phyloP scores from a whole-genome alignment of 2,329 filamentous ascomycete genomes.

The Exutisphaerella laricina region DNA sequence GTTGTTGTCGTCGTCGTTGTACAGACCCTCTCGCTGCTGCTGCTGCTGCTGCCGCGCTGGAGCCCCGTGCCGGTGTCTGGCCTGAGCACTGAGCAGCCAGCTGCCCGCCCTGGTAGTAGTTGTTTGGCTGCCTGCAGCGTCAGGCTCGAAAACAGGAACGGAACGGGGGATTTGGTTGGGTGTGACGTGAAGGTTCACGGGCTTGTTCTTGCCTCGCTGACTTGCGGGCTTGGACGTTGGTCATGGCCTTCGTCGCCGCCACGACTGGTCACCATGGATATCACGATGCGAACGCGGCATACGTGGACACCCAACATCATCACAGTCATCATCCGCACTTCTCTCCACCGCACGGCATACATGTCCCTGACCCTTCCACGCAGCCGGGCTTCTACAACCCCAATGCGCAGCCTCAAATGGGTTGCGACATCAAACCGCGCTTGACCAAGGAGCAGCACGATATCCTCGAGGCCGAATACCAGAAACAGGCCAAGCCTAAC shows the following conservation, averaged over 20 bases:
- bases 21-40: no score
- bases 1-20: no score
- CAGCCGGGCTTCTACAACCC: conserved; percentile 16
- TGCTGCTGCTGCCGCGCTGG: no score
- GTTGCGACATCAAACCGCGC: conserved; percentile 46
- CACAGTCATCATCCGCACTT: conserved; percentile 11
- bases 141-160: neutral
- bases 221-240: neutral
- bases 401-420: conserved; percentile 24
- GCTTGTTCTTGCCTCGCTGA: neutral
- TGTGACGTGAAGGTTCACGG: neutral
- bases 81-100: neutral
- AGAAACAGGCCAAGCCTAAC: conserved; percentile 45
- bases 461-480: conserved; percentile 47
- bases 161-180: neutral
- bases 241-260: conserved; percentile 20
- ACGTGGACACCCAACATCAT: conserved; percentile 13
- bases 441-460: conserved; percentile 51
- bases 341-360: conserved; percentile 7
- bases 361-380: conserved; percentile 11
- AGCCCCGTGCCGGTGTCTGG: neutral
- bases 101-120: no score
- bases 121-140: no score
- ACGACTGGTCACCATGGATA: neutral
- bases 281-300: neutral